These are phyloP conservation scores for Paramecium primaurelia DNA, from an alignment of 73 alveolate genomes.

Conservation along the genomic window DNA sequence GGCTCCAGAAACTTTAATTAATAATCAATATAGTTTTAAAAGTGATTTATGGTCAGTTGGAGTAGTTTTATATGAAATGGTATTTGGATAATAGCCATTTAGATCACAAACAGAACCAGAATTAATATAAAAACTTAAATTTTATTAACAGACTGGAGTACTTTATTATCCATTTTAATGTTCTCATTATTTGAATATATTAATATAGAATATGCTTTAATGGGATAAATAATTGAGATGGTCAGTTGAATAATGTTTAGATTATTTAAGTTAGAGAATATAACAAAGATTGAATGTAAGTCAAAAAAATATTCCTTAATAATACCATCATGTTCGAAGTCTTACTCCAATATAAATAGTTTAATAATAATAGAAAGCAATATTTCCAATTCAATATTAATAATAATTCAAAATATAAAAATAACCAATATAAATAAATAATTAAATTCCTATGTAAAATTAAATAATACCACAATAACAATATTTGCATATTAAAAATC, in stretches of 20 bases:
- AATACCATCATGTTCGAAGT: neutral
- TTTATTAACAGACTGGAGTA: neutral
- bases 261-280: neutral
- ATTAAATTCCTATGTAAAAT: neutral
- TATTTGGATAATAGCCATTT: constrained; percentile 48
- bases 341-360: neutral
- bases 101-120: constrained; percentile 3
- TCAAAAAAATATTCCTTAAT: neutral
- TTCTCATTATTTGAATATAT: neutral
- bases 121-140: neutral
- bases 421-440: neutral
- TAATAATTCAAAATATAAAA: neutral
- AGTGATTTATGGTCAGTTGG: constrained; percentile 86
- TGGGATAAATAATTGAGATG: constrained; percentile 11
- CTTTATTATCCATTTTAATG: neutral
- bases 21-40: constrained; percentile 74
- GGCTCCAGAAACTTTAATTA: constrained; percentile 77
- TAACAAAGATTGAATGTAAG: neutral
- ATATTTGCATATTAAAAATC: neutral
- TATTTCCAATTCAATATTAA: neutral
- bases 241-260: constrained; percentile 28
- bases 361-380: neutral
- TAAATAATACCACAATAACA: neutral
- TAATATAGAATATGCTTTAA: neutral
- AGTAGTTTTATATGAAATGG: constrained; percentile 80